Evolutionary conservation across 2,329 filamentous ascomycete genomes (phyloP), one percentile per base, ranked within the genome.

Genomic region (Talaromyces sp.): DNA sequence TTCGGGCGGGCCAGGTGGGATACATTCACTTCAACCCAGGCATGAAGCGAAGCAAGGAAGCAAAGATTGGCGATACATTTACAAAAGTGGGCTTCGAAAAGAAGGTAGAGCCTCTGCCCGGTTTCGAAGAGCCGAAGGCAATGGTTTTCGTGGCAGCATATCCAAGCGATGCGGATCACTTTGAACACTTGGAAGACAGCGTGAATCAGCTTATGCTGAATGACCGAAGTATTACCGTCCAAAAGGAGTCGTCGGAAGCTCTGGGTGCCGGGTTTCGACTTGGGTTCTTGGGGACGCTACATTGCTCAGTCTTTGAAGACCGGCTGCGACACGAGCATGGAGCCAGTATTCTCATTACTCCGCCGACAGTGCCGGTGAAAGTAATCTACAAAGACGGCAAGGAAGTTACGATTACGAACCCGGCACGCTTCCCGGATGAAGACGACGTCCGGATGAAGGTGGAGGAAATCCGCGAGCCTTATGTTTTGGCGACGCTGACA

Each of bases 71-170:
- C 56, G 94, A 99, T 70, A 99, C 94, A 0, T 96, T 92, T 69
- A 97, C 94, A 0, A 89, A 85, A 1, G 83, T 92, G 3, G 92
- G 91, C 2, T 86, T 80, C 24, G 90, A 96, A 75, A 84, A 85
- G 61, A 70, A 82, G 0, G 92, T 99, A 2, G 83, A 92, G 72
- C 87, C 90, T 12, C 88, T 92, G 58, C 91, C 92, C 0, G 94
- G 93, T 2, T 99, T 99, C 63, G 93, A 96, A 71, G 94, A 99
- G 74, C 93, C 94, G 1, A 96, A 99, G 74, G 89, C 92, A 6
- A 99, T 99, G 94, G 94, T 99, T 4, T 99, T 99, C 67, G 94
- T 99, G 3, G 92, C 93, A 0, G 94, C 94, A 0, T 99, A 96
- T 68, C 94, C 94, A 0, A 92, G 92, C 0, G 92, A 99, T 69